Percentiles rank a stretch among this genome's conserved stretches.
Evolutionary conservation across 1,284 basidiomycete genomes (phyloP).

Genomic region (Veloboletus limbatus): DNA sequence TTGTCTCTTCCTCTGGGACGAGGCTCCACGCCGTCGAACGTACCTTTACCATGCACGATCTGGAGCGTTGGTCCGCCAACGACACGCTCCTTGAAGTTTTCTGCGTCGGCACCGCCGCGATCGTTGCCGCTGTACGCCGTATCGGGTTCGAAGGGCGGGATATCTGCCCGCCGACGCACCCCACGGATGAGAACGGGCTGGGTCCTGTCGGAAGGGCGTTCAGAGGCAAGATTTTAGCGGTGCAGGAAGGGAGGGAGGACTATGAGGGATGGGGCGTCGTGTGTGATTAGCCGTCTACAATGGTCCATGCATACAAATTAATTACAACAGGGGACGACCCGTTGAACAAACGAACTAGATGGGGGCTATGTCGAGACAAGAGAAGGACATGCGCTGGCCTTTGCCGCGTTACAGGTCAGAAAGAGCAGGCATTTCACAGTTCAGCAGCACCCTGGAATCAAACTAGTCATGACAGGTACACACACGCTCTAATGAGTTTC

Average conservation of each 20-base stretch:
- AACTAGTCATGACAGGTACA: no score
- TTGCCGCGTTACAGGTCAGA: no score
- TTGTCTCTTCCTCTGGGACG: conserved; percentile 13
- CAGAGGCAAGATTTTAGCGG: conserved; percentile 52
- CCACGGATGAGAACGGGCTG: conserved; percentile 36
- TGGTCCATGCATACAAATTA: conserved; percentile 46
- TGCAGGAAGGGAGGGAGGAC: conserved; percentile 61
- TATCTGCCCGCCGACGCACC: conserved; percentile 45
- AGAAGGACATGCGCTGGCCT: no score
- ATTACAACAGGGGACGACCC: no score
- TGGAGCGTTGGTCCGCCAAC: conserved; percentile 45
- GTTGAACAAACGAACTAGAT: no score
- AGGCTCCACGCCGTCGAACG: conserved; percentile 58
- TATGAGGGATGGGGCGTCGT: conserved; percentile 53
- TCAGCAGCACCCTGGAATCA: no score
- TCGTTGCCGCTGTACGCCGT: conserved; percentile 40
- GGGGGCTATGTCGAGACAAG: no score
- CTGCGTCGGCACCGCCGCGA: conserved; percentile 58
- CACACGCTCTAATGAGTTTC: no score
- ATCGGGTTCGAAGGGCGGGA: conserved; percentile 35
- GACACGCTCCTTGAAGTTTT: conserved; percentile 69
- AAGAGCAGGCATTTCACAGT: no score
- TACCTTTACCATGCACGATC: conserved; percentile 59
- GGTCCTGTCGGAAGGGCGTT: conserved; percentile 59
- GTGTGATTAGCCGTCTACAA: conserved; percentile 6